Percentiles rank a stretch among this genome's conserved stretches.
Evolutionary conservation across 2,329 filamentous ascomycete genomes (phyloP).

Genomic region (Colletotrichum cuscutae): DNA sequence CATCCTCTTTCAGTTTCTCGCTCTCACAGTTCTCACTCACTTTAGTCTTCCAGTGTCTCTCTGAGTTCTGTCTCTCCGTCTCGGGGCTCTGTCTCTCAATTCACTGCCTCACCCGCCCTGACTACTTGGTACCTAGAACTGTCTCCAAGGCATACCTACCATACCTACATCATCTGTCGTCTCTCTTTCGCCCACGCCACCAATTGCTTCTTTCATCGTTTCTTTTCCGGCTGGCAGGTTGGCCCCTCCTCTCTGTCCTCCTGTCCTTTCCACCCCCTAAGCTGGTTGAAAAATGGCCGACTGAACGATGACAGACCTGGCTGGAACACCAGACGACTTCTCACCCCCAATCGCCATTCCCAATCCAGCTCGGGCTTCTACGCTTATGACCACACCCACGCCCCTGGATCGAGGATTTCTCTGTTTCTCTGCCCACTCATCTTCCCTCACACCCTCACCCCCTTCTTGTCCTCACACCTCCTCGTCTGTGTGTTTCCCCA

Average conservation of each 20-base stretch:
- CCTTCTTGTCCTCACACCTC: constrained; percentile 24
- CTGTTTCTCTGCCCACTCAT: constrained; percentile 18
- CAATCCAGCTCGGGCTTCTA: constrained; percentile 15
- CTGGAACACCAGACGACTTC: constrained; percentile 23
- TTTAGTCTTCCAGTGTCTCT: constrained; percentile 6
- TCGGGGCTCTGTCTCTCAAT: not conserved
- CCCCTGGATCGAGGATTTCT: not conserved
- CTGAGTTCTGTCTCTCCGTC: constrained; percentile 1
- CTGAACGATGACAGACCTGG: constrained; percentile 32
- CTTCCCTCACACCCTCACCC: constrained; percentile 12
- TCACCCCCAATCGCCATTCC: constrained; percentile 9
- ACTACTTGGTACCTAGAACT: not conserved
- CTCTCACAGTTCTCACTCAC: not conserved
- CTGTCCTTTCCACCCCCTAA: not conserved
- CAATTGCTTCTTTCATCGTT: constrained; percentile 30
- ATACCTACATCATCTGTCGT: constrained; percentile 16
- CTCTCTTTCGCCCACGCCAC: constrained; percentile 25
- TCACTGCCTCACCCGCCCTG: not conserved
- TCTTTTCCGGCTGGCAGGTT: constrained; percentile 32
- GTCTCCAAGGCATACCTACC: not conserved
- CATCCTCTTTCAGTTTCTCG: not conserved
- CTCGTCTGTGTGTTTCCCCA: constrained; percentile 31
- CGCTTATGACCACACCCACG: constrained; percentile 14
- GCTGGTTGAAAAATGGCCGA: constrained; percentile 17
- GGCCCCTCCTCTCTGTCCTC: not conserved